Percentiles rank a stretch among this genome's conserved stretches.
phyloP scores from a whole-genome alignment of 2,329 filamentous ascomycete species.

The Fusarium sp. region DNA sequence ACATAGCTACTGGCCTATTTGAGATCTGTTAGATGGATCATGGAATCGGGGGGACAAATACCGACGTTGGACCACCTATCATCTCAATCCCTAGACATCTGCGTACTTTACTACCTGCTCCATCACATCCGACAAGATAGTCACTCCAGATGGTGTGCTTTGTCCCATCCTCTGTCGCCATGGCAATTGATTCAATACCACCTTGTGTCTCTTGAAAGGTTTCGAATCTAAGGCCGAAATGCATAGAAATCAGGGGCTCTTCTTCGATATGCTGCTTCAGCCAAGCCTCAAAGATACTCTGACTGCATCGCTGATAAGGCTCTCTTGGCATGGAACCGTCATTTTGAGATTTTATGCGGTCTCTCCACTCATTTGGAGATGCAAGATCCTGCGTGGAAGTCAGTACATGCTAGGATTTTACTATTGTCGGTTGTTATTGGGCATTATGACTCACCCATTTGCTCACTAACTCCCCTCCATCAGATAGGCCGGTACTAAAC shows the following conservation, averaged over 20 bases:
- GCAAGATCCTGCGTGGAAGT: not conserved
- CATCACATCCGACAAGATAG: not conserved
- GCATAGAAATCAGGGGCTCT: not conserved
- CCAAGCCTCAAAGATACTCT: not conserved
- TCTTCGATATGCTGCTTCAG: not conserved
- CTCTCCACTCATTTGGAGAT: not conserved
- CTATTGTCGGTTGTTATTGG: too few relatives aligned
- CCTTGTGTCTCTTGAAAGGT: not conserved
- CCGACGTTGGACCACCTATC: not conserved
- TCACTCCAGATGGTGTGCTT: not conserved
- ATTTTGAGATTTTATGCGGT: not conserved
- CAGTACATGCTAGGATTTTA: too few relatives aligned
- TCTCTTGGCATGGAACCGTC: not conserved
- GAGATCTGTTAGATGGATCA: not conserved
- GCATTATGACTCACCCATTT: not conserved
- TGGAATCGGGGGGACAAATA: not conserved
- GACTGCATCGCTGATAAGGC: not conserved
- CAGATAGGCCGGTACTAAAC: not conserved
- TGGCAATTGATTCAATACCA: not conserved
- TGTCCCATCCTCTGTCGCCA: not conserved
- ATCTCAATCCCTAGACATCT: not conserved
- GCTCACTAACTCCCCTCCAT: not conserved
- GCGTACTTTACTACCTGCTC: not conserved
- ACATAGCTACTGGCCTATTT: not conserved
- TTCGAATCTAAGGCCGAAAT: not conserved